Evolutionary conservation across 2,329 filamentous ascomycete species (phyloP).

Genomic region (Fusarium drepaniforme): DNA sequence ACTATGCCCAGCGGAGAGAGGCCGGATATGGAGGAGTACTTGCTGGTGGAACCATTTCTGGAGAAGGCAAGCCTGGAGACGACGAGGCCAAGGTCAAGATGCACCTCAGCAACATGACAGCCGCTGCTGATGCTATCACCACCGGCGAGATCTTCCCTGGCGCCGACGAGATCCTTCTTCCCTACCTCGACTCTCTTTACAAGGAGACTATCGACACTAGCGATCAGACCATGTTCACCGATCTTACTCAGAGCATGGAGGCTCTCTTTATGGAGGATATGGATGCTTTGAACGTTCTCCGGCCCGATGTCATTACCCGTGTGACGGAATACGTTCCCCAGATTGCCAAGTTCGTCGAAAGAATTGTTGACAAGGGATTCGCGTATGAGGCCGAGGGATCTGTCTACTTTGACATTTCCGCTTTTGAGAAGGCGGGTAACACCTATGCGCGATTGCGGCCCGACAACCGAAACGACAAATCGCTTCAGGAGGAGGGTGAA

Average conservation of each 20-base stretch:
- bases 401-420: constrained; percentile 92
- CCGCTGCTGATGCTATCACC: constrained; percentile 63
- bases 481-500: constrained; percentile 88
- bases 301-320: constrained; percentile 84
- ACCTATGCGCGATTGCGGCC: constrained; percentile 88
- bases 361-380: constrained; percentile 86
- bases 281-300: constrained; percentile 84
- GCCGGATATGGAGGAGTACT: constrained; percentile 66
- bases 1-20: constrained; percentile 64
- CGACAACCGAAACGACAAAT: constrained; percentile 86
- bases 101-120: constrained; percentile 77
- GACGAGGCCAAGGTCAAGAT: constrained; percentile 91
- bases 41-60: constrained; percentile 66
- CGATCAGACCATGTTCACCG: constrained; percentile 83
- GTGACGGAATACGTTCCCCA: constrained; percentile 94
- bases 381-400: constrained; percentile 87
- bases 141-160: constrained; percentile 65
- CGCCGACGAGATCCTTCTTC: constrained; percentile 77
- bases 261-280: constrained; percentile 91
- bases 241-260: constrained; percentile 88
- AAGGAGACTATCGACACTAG: constrained; percentile 71
- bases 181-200: constrained; percentile 82
- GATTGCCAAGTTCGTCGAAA: constrained; percentile 87
- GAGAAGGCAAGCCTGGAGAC: constrained; percentile 75
- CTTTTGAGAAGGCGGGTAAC: constrained; percentile 88